phyloP scores from a whole-genome alignment of 2,329 filamentous ascomycete species.

The Chrysoporthe austroafricana region DNA sequence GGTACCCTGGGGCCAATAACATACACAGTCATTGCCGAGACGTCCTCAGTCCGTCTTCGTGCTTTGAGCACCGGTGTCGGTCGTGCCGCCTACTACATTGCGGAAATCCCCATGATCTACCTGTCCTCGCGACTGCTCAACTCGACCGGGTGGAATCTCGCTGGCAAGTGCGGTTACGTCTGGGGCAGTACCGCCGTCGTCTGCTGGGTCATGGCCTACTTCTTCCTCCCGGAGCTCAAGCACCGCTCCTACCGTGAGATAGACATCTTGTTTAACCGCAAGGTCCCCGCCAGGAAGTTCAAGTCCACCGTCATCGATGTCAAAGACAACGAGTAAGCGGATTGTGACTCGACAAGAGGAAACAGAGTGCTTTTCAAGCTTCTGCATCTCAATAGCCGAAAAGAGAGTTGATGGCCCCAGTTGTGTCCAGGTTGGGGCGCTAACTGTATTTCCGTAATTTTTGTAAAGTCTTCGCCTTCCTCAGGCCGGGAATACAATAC shows the following conservation, averaged over 20 bases:
- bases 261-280: constrained; percentile 50
- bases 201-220: constrained; percentile 46
- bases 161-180: constrained; percentile 52
- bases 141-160: constrained; percentile 47
- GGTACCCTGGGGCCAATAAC: constrained; percentile 66
- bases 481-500: no score
- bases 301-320: constrained; percentile 48
- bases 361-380: not conserved
- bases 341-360: not conserved
- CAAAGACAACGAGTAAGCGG: constrained; percentile 44
- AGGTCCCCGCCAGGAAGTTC: constrained; percentile 47
- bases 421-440: no score
- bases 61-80: constrained; percentile 69
- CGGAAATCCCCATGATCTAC: constrained; percentile 70
- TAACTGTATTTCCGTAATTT: no score
- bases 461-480: no score
- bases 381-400: no score
- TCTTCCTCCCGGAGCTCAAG: constrained; percentile 50
- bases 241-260: constrained; percentile 48
- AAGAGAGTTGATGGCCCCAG: no score
- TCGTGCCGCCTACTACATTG: constrained; percentile 65
- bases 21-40: constrained; percentile 70
- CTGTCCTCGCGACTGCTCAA: constrained; percentile 64
- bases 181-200: constrained; percentile 48
- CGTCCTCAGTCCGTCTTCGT: constrained; percentile 65